phyloP scores from a whole-genome alignment of 306 rosid genomes.

The Quercus bicolor region DNA sequence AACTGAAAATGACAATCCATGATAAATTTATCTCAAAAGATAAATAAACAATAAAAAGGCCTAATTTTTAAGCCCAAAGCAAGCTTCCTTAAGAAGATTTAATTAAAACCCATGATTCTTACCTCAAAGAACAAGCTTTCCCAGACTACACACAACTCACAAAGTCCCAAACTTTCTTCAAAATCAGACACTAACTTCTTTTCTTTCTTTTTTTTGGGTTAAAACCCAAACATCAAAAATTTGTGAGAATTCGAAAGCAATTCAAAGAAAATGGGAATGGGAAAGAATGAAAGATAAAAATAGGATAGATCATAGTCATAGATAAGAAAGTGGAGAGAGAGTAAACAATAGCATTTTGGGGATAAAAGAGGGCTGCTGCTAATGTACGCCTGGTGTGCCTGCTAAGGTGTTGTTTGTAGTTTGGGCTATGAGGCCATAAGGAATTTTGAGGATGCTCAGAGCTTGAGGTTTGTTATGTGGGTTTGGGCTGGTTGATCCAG shows the following conservation, averaged over 20 bases:
- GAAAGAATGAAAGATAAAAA: not conserved
- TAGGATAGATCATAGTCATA: not conserved
- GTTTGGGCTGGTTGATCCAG: not conserved
- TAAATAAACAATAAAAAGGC: not conserved
- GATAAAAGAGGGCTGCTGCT: constrained; percentile 21
- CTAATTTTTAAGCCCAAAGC: constrained; percentile 4
- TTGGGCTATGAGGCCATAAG: too few relatives aligned
- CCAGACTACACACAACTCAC: constrained; percentile 1
- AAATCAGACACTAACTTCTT: not conserved
- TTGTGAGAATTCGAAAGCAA: not conserved
- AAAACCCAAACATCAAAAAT: not conserved
- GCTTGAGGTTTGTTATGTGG: not conserved
- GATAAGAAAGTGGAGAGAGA: not conserved
- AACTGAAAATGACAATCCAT: not conserved
- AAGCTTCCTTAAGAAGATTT: not conserved
- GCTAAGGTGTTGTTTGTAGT: too few relatives aligned
- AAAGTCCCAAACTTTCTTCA: not conserved
- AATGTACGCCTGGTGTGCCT: constrained; percentile 17
- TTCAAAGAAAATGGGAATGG: not conserved
- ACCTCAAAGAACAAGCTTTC: constrained; percentile 14
- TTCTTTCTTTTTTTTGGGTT: too few relatives aligned
- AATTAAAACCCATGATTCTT: constrained; percentile 21
- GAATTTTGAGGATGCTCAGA: not conserved
- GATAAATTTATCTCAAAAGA: not conserved
- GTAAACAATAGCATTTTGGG: not conserved